These are phyloP conservation scores for Wickerhamomyces sp. DNA, from an alignment of 1,139 yeast genomes.

Conservation along the genomic window DNA sequence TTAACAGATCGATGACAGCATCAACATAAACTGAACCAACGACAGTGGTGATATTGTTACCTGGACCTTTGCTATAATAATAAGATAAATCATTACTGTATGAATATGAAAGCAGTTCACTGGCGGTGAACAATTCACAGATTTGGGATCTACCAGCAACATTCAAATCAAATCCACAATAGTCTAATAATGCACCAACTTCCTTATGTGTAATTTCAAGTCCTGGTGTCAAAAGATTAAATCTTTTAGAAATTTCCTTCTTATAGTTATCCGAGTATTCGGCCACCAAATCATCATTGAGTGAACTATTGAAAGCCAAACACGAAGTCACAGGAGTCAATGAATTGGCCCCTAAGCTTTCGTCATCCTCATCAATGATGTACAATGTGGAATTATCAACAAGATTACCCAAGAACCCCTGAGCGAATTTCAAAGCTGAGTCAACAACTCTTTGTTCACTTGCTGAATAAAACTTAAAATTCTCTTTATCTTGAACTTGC, in stretches of 20 bases:
- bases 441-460: conserved; percentile 18
- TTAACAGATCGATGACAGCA: conserved; percentile 42
- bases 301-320: conserved; percentile 15
- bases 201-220: conserved; percentile 35
- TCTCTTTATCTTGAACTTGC: neutral
- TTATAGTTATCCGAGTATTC: conserved; percentile 16
- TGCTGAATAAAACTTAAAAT: conserved; percentile 13
- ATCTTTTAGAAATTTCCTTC: conserved; percentile 22
- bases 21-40: conserved; percentile 45
- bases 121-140: conserved; percentile 47
- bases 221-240: conserved; percentile 32
- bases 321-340: conserved; percentile 28
- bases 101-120: conserved; percentile 41
- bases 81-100: conserved; percentile 40
- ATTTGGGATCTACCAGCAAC: conserved; percentile 43
- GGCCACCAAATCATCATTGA: conserved; percentile 19
- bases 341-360: conserved; percentile 32
- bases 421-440: conserved; percentile 16
- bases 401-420: conserved; percentile 15
- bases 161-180: conserved; percentile 51
- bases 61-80: conserved; percentile 49
- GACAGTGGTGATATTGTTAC: conserved; percentile 37
- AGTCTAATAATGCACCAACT: conserved; percentile 35
- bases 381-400: too few relatives aligned
- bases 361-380: conserved; percentile 23